Percentiles rank a stretch among this genome's conserved stretches.
phyloP scores from a whole-genome alignment of 495 filamentous ascomycete genomes.

The Penicillium bovifimosum region DNA sequence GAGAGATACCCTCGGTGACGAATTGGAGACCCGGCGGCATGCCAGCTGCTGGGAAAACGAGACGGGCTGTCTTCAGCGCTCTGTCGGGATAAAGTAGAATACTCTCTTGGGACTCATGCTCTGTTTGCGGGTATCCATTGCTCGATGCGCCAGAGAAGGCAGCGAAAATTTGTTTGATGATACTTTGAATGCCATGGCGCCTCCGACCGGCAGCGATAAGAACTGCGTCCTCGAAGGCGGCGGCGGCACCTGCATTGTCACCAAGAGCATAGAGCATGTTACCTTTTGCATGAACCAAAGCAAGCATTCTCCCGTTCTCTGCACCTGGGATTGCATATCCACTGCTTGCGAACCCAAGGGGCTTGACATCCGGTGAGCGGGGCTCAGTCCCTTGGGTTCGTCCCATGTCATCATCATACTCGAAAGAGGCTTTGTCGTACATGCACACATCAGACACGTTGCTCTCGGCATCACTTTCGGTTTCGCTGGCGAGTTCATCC shows the following conservation, averaged over 20 bases:
- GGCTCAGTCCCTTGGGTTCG: conserved; percentile 19
- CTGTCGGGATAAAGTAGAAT: conserved; percentile 78
- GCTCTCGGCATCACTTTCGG: conserved; percentile 50
- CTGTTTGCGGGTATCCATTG: conserved; percentile 25
- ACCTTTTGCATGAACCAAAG: conserved; percentile 91
- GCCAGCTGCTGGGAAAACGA: conserved; percentile 75
- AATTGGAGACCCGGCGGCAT: conserved; percentile 78
- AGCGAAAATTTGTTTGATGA: conserved; percentile 75
- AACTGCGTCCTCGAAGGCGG: conserved; percentile 93
- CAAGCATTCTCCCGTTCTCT: conserved; percentile 91
- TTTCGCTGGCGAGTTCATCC: conserved; percentile 51
- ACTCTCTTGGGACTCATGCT: conserved; percentile 45
- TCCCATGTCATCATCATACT: conserved; percentile 49
- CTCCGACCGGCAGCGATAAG: conserved; percentile 75
- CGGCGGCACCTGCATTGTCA: conserved; percentile 75
- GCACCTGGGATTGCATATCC: conserved; percentile 80
- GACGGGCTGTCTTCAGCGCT: conserved; percentile 75
- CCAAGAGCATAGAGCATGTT: conserved; percentile 95
- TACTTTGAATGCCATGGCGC: conserved; percentile 64
- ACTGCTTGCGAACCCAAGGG: conserved; percentile 68
- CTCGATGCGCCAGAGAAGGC: conserved; percentile 52
- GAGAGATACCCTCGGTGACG: conserved; percentile 65
- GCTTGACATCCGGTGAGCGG: conserved; percentile 25
- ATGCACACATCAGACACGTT: conserved; percentile 43
- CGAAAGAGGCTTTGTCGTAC: conserved; percentile 53